These are phyloP conservation scores for Leccinum uliginosum DNA, from an alignment of 768 basidiomycete genomes.

Conservation along the genomic window DNA sequence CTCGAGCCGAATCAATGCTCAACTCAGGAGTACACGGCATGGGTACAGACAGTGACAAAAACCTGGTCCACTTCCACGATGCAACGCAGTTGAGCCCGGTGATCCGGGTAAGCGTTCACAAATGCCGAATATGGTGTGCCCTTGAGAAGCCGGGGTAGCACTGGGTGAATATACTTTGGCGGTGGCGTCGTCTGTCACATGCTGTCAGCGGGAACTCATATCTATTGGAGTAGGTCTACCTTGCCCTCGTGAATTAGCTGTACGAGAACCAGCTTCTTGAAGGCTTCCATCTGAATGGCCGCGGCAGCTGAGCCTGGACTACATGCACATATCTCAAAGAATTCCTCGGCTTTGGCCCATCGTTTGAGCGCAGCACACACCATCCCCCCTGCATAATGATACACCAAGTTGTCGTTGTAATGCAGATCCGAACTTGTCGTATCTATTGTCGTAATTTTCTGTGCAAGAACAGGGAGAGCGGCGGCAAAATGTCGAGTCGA, in stretches of 20 bases:
- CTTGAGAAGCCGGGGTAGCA: conserved; percentile 60
- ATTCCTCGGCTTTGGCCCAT: conserved; percentile 69
- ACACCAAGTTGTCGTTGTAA: conserved; percentile 79
- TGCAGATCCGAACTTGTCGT: conserved; percentile 54
- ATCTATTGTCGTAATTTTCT: conserved; percentile 67
- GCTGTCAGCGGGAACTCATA: neutral
- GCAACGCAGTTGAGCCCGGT: conserved; percentile 39
- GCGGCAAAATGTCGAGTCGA: conserved; percentile 46
- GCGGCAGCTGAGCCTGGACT: conserved; percentile 54
- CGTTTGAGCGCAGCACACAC: conserved; percentile 55
- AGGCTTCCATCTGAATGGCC: conserved; percentile 78
- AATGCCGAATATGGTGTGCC: conserved; percentile 61
- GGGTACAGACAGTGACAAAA: conserved; percentile 48
- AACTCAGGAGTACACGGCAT: neutral
- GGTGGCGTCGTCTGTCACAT: conserved; percentile 35
- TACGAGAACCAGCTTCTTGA: conserved; percentile 77
- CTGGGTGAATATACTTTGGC: conserved; percentile 71
- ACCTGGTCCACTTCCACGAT: conserved; percentile 52
- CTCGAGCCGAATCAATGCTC: conserved; percentile 5
- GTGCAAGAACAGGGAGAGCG: conserved; percentile 56
- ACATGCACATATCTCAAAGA: conserved; percentile 74
- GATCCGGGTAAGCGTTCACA: conserved; percentile 62
- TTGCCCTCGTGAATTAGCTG: conserved; percentile 77
- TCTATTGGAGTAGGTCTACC: conserved; percentile 33
- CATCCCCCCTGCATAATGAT: conserved; percentile 82